These are phyloP conservation scores for Malus asiatica DNA, from an alignment of 306 rosid genomes.

Conservation along the genomic window DNA sequence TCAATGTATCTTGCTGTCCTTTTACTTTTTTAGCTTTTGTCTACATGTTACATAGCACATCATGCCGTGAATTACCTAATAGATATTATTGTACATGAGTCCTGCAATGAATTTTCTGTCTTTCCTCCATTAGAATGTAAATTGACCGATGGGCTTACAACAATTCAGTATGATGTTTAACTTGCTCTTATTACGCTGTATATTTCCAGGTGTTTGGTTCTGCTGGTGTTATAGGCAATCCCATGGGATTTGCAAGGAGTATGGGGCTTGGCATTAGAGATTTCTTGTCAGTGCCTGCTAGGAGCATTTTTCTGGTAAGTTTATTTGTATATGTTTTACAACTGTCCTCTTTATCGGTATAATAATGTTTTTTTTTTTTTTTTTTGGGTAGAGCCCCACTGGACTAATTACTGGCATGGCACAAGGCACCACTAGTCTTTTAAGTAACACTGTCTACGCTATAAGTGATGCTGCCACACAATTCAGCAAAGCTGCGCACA, in stretches of 20 bases:
- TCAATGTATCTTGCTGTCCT: not conserved
- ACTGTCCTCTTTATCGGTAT: not conserved
- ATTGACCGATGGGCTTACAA: not conserved
- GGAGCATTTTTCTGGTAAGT: conserved; percentile 68
- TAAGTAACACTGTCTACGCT: conserved; percentile 88
- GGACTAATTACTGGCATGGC: conserved; percentile 89
- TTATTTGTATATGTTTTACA: not conserved
- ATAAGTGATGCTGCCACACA: conserved; percentile 93
- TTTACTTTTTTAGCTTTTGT: not conserved
- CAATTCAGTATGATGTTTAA: not conserved
- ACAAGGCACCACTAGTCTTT: conserved; percentile 89
- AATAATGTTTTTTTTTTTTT: conserved; percentile 14
- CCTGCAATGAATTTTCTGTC: not conserved
- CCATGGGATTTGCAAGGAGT: conserved; percentile 94
- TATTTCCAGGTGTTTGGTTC: conserved; percentile 80
- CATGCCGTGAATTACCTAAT: not conserved
- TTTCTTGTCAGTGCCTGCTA: conserved; percentile 83
- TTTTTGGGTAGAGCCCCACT: conserved; percentile 69
- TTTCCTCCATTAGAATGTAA: not conserved
- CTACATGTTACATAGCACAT: not conserved
- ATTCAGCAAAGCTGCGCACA: conserved; percentile 94
- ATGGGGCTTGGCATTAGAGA: conserved; percentile 84
- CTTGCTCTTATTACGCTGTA: not conserved
- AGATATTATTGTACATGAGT: not conserved
- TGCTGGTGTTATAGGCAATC: conserved; percentile 97